Percentiles rank a stretch among this genome's conserved stretches.
Evolutionary conservation across 2,329 filamentous ascomycete species (phyloP).

Genomic region (Macrophomina phaseolina): DNA sequence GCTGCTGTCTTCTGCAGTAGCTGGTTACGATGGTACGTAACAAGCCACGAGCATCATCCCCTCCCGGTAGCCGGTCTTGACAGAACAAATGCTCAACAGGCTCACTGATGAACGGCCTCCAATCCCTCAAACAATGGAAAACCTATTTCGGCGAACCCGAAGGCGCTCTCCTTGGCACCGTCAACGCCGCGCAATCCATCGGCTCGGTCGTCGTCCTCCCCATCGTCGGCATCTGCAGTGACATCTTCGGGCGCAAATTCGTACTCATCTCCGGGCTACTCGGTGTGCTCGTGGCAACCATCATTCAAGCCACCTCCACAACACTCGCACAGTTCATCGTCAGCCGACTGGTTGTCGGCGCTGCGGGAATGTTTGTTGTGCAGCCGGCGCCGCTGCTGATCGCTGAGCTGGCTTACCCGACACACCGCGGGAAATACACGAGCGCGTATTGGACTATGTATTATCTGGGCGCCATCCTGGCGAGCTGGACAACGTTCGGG

Average conservation of each 20-base stretch:
- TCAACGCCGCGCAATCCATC: conserved; percentile 30
- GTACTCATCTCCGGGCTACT: conserved; percentile 26
- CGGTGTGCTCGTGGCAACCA: conserved; percentile 28
- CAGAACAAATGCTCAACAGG: neutral
- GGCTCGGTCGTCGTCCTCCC: conserved; percentile 29
- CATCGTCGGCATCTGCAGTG: conserved; percentile 23
- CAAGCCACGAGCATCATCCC: too few species aligned
- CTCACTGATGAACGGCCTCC: conserved; percentile 32
- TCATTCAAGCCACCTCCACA: conserved; percentile 28
- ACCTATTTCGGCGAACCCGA: conserved; percentile 30
- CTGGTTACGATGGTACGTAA: conserved; percentile 52
- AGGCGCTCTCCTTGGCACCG: conserved; percentile 31
- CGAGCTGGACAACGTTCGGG: conserved; percentile 55
- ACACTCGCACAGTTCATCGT: conserved; percentile 30
- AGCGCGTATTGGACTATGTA: conserved; percentile 31
- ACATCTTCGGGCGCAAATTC: conserved; percentile 26
- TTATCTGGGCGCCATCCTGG: conserved; percentile 49
- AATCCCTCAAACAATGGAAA: conserved; percentile 29
- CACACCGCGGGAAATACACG: conserved; percentile 39
- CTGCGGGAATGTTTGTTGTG: conserved; percentile 33
- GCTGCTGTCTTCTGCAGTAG: conserved; percentile 50
- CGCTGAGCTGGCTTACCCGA: conserved; percentile 40
- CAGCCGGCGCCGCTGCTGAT: conserved; percentile 37
- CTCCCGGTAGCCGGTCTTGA: neutral
- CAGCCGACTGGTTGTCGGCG: conserved; percentile 31